These are phyloP conservation scores for Megacollybia platyphylla DNA, from an alignment of 1,284 basidiomycete genomes.

Conservation along the genomic window DNA sequence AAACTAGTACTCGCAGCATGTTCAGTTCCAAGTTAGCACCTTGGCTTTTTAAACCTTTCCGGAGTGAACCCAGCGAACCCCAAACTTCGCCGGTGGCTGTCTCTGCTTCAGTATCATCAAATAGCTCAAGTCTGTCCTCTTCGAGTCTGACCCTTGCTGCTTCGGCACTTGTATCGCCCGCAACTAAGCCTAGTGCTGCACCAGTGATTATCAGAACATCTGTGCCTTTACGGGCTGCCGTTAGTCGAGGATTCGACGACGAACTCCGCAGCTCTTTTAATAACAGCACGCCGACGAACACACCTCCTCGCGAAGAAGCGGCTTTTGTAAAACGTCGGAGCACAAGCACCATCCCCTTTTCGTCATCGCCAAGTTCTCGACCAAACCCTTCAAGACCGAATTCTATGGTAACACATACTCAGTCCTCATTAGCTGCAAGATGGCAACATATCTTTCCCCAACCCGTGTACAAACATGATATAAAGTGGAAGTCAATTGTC, in stretches of 20 bases:
- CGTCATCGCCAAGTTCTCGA: constrained; percentile 32
- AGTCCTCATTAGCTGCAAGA: constrained; percentile 62
- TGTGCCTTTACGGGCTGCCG: constrained; percentile 20
- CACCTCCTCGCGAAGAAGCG: constrained; percentile 54
- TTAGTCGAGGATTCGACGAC: constrained; percentile 44
- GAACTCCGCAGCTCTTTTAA: constrained; percentile 28
- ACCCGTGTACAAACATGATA: constrained; percentile 69
- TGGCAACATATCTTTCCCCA: constrained; percentile 86
- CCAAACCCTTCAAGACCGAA: constrained; percentile 58
- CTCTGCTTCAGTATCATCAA: constrained; percentile 17
- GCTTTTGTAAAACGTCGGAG: constrained; percentile 43
- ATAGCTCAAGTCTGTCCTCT: constrained; percentile 15
- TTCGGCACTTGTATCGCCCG: constrained; percentile 14
- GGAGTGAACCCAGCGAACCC: constrained; percentile 45
- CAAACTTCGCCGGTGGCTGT: constrained; percentile 43
- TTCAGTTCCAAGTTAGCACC: constrained; percentile 51
- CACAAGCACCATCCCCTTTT: constrained; percentile 16
- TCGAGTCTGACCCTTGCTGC: constrained; percentile 14
- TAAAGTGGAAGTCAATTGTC: constrained; percentile 87
- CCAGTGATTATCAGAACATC: constrained; percentile 46
- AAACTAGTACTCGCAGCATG: constrained; percentile 21
- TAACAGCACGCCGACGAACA: constrained; percentile 50
- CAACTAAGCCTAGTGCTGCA: constrained; percentile 20
- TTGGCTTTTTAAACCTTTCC: constrained; percentile 68
- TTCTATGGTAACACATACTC: constrained; percentile 40